A percentile compares a stretch with the other conserved stretches of the same genome.
Conservation (phyloP, 2,329 filamentous ascomycete genomes). For the Cladophialophora immunda region DNA sequence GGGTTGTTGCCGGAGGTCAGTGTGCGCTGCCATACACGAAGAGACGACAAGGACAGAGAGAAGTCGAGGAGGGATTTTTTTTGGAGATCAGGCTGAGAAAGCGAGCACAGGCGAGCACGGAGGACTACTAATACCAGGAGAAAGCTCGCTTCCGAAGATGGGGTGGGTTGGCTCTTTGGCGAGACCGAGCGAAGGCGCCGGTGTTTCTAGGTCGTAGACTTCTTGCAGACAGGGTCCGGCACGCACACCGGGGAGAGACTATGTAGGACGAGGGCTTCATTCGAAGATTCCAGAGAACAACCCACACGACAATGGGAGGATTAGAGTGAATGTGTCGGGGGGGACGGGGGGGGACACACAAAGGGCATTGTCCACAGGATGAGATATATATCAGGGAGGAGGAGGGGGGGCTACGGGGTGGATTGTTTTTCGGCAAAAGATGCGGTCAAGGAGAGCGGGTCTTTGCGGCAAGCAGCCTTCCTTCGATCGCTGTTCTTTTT, state of each 20-base stretch:
- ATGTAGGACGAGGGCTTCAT: slow-evolving; percentile 14
- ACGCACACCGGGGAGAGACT: slow-evolving; percentile 7
- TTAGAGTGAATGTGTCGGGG: neutral
- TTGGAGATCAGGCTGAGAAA: slow-evolving; percentile 27
- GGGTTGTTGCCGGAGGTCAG: slow-evolving; percentile 13
- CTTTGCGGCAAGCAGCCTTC: slow-evolving; percentile 21
- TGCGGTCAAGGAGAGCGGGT: slow-evolving; percentile 37
- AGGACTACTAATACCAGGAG: slow-evolving; percentile 14
- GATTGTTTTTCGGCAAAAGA: slow-evolving; percentile 20
- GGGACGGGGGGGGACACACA: neutral
- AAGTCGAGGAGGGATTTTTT: slow-evolving; percentile 1
- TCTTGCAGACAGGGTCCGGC: slow-evolving; percentile 13
- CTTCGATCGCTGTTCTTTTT: slow-evolving; percentile 22
- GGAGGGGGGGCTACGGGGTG: neutral
- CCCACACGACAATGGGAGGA: neutral
- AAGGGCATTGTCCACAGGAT: slow-evolving; percentile 16
- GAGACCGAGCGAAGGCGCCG: slow-evolving; percentile 27
- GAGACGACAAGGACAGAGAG: slow-evolving; percentile 1
- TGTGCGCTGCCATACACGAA: slow-evolving; percentile 30
- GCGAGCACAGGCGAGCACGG: slow-evolving; percentile 23
- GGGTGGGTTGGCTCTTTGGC: slow-evolving; percentile 24
- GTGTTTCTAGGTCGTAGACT: slow-evolving; percentile 29
- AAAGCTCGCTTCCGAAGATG: slow-evolving; percentile 13
- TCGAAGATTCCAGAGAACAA: slow-evolving; percentile 7
- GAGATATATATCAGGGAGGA: slow-evolving; percentile 1